Evolutionary conservation across 371 early-diverging fungal species (phyloP), one percentile per base, ranked within the genome.

Genomic region (Saksenaea oblongispora): DNA sequence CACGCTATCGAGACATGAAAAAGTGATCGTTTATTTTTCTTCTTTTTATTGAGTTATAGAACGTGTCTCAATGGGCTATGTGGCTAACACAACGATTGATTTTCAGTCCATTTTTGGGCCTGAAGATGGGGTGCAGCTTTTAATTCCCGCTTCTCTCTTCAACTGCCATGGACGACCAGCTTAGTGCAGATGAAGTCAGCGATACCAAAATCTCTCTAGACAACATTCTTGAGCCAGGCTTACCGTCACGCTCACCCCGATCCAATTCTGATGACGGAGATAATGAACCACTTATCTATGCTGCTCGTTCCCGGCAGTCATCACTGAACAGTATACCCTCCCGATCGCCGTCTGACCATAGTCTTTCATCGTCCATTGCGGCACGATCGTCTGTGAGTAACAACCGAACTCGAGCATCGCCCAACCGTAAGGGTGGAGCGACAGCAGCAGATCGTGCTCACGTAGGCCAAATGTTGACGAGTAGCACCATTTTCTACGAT

Each of bases 401-500:
- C 22, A 58, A 37, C 14, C 35, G 58, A 22, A 9, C 35, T 2
- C 39, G 35, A 26, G 17, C 58, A 34, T 18, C 41, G 0, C 9
- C 58, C 4, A 36, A 15, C 18, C 58, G 58, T 11, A 58, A 58
- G 41, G 41, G 42, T 22, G 26, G 28, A 13, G 3, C 31, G 15
- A 24, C 54, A 39, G 27, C 37, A 53, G 28, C 54, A 61, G 31
- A 24, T 13, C 58, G 58, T 26, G 27, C 58, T 24, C 39, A 22
- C 5, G 28, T 65, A 15, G 80, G 73, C 10, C 65, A 64, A 17
- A 65, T 69, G 14, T 54, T 79, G 2, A 82, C 75, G 8, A 82
- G 73, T 36, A 75, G 65, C 57, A 71, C 78, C 13, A 62, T 81
- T 56, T 87, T 87, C 59, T 84, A 87, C 62, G 87, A 87, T 62